phyloP scores from a whole-genome alignment of 2,329 filamentous ascomycete species.

The Keithomyces neogunnii region DNA sequence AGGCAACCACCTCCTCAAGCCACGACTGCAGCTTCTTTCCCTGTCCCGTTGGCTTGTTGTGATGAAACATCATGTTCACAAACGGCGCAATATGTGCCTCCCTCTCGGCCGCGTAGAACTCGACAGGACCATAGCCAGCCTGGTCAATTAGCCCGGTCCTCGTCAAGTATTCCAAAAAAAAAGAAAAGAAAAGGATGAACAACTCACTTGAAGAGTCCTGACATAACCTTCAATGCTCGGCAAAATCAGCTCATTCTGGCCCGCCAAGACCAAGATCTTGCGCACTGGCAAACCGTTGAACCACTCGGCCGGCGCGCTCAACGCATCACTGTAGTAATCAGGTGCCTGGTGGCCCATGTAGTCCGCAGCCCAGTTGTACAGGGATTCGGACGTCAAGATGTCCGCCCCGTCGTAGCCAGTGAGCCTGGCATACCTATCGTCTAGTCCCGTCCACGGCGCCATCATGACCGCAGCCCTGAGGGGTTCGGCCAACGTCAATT shows the following conservation, averaged over 20 bases:
- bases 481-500: conserved; percentile 7
- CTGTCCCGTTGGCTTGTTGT: conserved; percentile 11
- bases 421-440: not conserved
- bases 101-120: conserved; percentile 10
- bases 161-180: too few species aligned
- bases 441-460: conserved; percentile 11
- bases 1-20: conserved; percentile 6
- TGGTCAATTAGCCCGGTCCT: not conserved
- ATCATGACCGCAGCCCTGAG: conserved; percentile 9
- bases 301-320: conserved; percentile 10
- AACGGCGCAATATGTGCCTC: conserved; percentile 13
- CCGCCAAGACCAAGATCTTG: conserved; percentile 10
- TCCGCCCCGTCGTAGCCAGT: conserved; percentile 9
- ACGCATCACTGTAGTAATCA: conserved; percentile 13
- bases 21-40: conserved; percentile 13
- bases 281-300: conserved; percentile 9
- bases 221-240: conserved; percentile 9
- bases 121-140: conserved; percentile 8
- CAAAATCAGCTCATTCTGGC: conserved; percentile 11
- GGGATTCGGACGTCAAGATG: conserved; percentile 5
- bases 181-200: too few species aligned
- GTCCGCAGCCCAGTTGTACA: conserved; percentile 3
- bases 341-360: conserved; percentile 8
- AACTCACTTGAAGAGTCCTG: conserved; percentile 11
- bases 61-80: conserved; percentile 9